Percentiles rank a stretch among this genome's conserved stretches.
Conservation (phyloP, 2,329 filamentous ascomycete genomes). For the Paraphaeosphaeria sporulosa region DNA sequence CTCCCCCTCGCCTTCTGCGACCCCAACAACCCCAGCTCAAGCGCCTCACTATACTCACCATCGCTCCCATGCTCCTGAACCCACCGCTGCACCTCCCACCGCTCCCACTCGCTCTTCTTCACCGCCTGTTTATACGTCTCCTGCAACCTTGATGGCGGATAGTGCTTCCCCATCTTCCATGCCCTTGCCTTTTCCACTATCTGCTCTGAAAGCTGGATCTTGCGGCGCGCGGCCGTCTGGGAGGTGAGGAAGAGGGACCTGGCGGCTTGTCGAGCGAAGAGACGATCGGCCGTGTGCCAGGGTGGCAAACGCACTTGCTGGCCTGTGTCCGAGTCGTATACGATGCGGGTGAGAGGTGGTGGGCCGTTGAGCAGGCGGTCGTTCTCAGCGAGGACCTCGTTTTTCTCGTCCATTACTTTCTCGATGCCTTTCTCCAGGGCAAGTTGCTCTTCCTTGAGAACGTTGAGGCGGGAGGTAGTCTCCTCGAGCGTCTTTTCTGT, state of each 20-base stretch:
- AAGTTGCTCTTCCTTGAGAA: slow-evolving; percentile 3
- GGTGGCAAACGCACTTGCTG: not conserved
- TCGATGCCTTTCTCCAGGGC: not conserved
- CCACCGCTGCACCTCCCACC: slow-evolving; percentile 13
- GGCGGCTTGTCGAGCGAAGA: not conserved
- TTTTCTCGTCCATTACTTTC: not conserved
- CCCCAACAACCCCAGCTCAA: not conserved
- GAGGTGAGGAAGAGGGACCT: not conserved
- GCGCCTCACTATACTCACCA: not conserved
- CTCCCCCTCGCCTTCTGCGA: not conserved
- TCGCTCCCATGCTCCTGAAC: not conserved
- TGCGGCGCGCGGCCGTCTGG: not conserved
- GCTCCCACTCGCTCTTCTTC: slow-evolving; percentile 10
- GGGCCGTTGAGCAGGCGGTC: not conserved
- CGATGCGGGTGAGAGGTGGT: not conserved
- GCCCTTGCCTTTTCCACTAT: not conserved
- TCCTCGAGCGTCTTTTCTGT: not conserved
- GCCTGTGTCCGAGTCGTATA: not conserved
- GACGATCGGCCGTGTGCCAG: not conserved
- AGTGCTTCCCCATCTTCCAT: slow-evolving; percentile 8
- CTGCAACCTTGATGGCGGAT: slow-evolving; percentile 1
- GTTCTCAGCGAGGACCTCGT: not conserved
- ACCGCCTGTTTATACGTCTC: not conserved
- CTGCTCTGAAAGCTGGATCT: not conserved
- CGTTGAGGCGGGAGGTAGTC: not conserved